Evolutionary conservation across 371 early-diverging fungal genomes (phyloP).

Genomic region (Chytridium lagenaria): DNA sequence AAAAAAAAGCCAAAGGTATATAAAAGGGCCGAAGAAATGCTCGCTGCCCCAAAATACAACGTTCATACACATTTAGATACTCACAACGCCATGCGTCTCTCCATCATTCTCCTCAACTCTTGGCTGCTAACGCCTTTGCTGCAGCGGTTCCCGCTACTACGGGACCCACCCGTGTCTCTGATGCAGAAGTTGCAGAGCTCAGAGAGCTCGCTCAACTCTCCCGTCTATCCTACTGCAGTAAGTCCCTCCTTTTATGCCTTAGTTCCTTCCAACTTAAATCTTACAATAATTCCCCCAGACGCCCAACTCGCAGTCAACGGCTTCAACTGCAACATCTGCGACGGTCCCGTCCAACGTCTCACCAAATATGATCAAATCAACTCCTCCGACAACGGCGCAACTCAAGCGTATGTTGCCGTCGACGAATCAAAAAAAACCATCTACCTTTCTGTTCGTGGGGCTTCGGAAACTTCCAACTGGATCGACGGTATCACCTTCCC

Average conservation of each 20-base stretch:
- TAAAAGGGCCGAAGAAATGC: too few relatives aligned
- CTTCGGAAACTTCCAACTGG: background rate
- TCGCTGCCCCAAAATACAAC: too few relatives aligned
- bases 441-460: slow-evolving; percentile 1
- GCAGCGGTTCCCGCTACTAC: background rate
- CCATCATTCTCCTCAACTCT: too few relatives aligned
- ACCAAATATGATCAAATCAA: background rate
- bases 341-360: background rate
- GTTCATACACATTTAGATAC: too few relatives aligned
- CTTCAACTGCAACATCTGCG: slow-evolving; percentile 7
- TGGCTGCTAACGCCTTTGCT: too few relatives aligned
- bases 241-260: background rate
- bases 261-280: too few relatives aligned
- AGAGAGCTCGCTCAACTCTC: background rate
- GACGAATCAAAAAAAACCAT: background rate
- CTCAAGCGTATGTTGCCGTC: slow-evolving; percentile 11
- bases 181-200: background rate
- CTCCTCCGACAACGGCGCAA: background rate
- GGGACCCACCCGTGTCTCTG: background rate
- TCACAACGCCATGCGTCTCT: too few relatives aligned
- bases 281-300: too few relatives aligned
- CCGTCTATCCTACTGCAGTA: slow-evolving; percentile 3
- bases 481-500: background rate
- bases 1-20: too few relatives aligned
- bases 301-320: too few relatives aligned